Evolutionary conservation across 345 rosid genomes (phyloP).

Genomic region (Syzygium jambos): DNA sequence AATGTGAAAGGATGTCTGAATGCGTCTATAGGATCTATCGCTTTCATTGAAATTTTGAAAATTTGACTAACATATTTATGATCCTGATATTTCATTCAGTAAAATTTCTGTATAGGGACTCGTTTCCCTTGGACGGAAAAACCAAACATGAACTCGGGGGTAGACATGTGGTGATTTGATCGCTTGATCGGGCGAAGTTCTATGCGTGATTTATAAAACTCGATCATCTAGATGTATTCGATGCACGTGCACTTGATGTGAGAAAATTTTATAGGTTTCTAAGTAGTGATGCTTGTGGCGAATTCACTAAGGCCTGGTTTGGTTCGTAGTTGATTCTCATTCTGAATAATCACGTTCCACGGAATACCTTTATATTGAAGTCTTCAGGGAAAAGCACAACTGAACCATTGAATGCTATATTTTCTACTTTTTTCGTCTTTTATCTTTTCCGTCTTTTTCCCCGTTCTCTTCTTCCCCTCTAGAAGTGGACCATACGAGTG

Average conservation of each 20-base stretch:
- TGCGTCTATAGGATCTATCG: not conserved
- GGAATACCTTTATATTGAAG: not conserved
- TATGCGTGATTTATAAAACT: accelerated
- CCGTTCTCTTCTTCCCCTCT: not conserved
- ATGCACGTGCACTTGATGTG: not conserved
- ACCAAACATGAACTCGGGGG: not conserved
- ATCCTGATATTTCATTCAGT: not conserved
- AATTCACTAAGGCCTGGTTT: not conserved
- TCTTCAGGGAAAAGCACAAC: not conserved
- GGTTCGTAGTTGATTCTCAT: not conserved
- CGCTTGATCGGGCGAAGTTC: not conserved
- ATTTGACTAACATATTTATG: not conserved
- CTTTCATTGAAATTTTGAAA: not conserved
- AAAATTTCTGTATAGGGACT: not conserved
- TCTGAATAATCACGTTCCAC: not conserved
- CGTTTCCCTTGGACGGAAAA: not conserved
- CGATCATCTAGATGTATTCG: accelerated
- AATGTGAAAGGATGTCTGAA: not conserved
- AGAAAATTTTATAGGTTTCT: not conserved
- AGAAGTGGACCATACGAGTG: not conserved
- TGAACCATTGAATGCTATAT: not conserved
- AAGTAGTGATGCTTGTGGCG: accelerated
- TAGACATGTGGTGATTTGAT: not conserved
- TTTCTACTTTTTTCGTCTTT: not conserved
- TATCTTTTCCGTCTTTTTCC: accelerated